Percentiles rank a stretch among this genome's conserved stretches.
phyloP scores from a whole-genome alignment of 768 basidiomycete genomes.

The Leccinum truebloodii region DNA sequence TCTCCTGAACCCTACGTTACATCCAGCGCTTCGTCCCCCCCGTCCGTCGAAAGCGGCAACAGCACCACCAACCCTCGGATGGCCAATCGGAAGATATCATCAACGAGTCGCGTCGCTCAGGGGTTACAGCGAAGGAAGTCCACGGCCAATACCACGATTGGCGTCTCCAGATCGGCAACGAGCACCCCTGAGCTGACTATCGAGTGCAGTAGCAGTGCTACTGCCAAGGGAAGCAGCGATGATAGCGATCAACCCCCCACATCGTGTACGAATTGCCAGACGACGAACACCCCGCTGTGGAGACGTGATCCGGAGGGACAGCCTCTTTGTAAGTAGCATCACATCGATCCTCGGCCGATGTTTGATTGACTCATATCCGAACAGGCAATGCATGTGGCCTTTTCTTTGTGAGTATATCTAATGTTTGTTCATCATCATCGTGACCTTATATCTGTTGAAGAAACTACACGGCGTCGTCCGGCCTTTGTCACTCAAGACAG shows the following conservation, averaged over 20 bases:
- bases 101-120: slow-evolving; percentile 60
- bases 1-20: slow-evolving; percentile 74
- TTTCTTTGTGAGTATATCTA: slow-evolving; percentile 73
- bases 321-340: slow-evolving; percentile 68
- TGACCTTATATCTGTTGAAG: slow-evolving; percentile 41
- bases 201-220: slow-evolving; percentile 31
- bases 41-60: slow-evolving; percentile 56
- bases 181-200: slow-evolving; percentile 65
- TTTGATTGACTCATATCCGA: slow-evolving; percentile 16
- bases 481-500: slow-evolving; percentile 93
- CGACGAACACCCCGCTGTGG: slow-evolving; percentile 94
- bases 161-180: slow-evolving; percentile 51
- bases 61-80: slow-evolving; percentile 31
- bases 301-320: slow-evolving; percentile 91
- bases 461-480: slow-evolving; percentile 96
- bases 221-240: slow-evolving; percentile 49
- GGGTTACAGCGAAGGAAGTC: slow-evolving; percentile 58
- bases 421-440: not conserved
- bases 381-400: slow-evolving; percentile 89
- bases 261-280: slow-evolving; percentile 92
- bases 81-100: slow-evolving; percentile 59
- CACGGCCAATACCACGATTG: slow-evolving; percentile 22
- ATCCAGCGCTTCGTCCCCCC: slow-evolving; percentile 73
- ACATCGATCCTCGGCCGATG: slow-evolving; percentile 9
- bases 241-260: slow-evolving; percentile 76